Evolutionary conservation across 441 rosid genomes (phyloP).

Genomic region (Erysimum cheiri): DNA sequence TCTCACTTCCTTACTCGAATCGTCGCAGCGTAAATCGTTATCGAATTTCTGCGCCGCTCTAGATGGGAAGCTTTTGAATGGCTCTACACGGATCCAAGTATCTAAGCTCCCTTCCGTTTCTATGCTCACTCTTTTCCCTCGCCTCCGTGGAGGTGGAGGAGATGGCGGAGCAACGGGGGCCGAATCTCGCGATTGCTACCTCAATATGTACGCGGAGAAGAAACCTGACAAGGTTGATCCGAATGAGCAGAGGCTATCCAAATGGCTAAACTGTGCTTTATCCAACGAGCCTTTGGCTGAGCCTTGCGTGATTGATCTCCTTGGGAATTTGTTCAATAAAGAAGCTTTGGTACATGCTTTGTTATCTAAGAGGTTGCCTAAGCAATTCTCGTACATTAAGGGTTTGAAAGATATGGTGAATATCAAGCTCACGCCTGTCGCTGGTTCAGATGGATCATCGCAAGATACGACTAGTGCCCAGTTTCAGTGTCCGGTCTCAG

Average conservation of each 20-base stretch:
- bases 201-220: slow-evolving; percentile 93
- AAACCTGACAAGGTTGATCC: slow-evolving; percentile 95
- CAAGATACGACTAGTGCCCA: slow-evolving; percentile 45
- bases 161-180: slow-evolving; percentile 98
- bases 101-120: slow-evolving; percentile 59
- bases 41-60: slow-evolving; percentile 56
- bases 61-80: slow-evolving; percentile 65
- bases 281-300: slow-evolving; percentile 76
- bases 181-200: slow-evolving; percentile 94
- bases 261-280: slow-evolving; percentile 83
- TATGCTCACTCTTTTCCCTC: slow-evolving; percentile 58
- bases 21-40: slow-evolving; percentile 33
- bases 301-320: slow-evolving; percentile 82
- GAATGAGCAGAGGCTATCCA: slow-evolving; percentile 87
- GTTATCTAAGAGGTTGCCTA: slow-evolving; percentile 73
- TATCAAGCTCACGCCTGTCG: slow-evolving; percentile 59
- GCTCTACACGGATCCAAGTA: slow-evolving; percentile 48
- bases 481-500: slow-evolving; percentile 85
- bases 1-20: slow-evolving; percentile 51
- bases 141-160: slow-evolving; percentile 86
- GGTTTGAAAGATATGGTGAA: slow-evolving; percentile 83
- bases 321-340: slow-evolving; percentile 89
- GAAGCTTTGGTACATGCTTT: slow-evolving; percentile 77
- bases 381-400: slow-evolving; percentile 69
- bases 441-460: slow-evolving; percentile 51